Conservation (phyloP, 2,329 filamentous ascomycete genomes). For the Claviceps sp. region DNA sequence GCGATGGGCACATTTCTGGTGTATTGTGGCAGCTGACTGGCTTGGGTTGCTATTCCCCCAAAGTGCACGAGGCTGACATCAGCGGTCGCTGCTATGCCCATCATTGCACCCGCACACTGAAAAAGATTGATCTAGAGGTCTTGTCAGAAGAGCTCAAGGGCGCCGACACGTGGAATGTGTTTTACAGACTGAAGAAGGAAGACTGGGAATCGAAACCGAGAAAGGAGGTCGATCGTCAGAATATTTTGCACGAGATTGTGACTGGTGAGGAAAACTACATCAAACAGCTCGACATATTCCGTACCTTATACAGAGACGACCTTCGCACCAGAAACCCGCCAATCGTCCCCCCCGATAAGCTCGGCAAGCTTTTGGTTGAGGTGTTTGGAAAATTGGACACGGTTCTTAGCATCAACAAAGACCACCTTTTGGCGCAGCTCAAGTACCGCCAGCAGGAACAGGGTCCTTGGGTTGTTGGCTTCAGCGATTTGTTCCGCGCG, state of each 20-base stretch:
- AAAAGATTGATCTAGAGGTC: conserved; percentile 81
- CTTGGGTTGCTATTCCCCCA: conserved; percentile 78
- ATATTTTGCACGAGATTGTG: conserved; percentile 89
- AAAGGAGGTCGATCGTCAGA: conserved; percentile 87
- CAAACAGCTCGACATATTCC: conserved; percentile 74
- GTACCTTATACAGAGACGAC: conserved; percentile 73
- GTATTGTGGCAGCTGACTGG: conserved; percentile 90
- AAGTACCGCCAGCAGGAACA: conserved; percentile 97
- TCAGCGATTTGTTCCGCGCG: conserved; percentile 94
- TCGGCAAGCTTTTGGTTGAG: conserved; percentile 65
- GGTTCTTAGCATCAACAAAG: conserved; percentile 83
- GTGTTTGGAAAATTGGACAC: conserved; percentile 88
- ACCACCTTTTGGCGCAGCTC: conserved; percentile 79
- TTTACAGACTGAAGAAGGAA: conserved; percentile 72
- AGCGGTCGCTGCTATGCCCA: conserved; percentile 79
- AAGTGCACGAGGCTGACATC: conserved; percentile 58
- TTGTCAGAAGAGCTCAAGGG: conserved; percentile 55
- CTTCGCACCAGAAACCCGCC: conserved; percentile 60
- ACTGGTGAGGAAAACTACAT: conserved; percentile 88
- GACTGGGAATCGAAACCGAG: conserved; percentile 56
- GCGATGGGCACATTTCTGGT: conserved; percentile 65
- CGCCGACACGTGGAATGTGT: conserved; percentile 72
- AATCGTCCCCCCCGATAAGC: conserved; percentile 65
- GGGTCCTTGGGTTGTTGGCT: conserved; percentile 84
- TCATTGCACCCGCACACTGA: conserved; percentile 85